Evolutionary conservation across 2,329 filamentous ascomycete species (phyloP), one percentile per base, ranked within the genome.

Genomic region (Didymella glomerata): DNA sequence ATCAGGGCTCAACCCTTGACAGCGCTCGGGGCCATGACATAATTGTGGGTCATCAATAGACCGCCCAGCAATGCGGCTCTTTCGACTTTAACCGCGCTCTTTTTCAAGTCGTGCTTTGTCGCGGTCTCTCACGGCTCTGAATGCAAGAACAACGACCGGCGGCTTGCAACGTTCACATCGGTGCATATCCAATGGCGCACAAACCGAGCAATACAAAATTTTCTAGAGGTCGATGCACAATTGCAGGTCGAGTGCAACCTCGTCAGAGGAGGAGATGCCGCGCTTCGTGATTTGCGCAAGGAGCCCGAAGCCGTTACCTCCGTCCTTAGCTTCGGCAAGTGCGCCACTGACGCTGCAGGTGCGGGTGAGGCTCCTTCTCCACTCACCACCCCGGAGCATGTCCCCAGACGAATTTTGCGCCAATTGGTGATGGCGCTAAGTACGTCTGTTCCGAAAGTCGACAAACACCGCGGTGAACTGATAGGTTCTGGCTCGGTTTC

Each of bases 341-440:
- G 48, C 54, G 54, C 54, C 54, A 52, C 54, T 57, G 48, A 57
- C 48, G 54, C 54, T 57, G 48, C 54, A 52, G 48, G 44, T 36
- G 36, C 48, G 48, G 54, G 28, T 57, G 54, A 57, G 42, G 48
- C 54, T 51, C 41, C 41, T 16, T 44, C 32, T 25, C 54, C 47
- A 56, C 32, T 34, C 41, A 52, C 48, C 48, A 22, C 54, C 36
- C 36, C 36, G 28, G 51, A 13, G 27, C 36, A 7, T 16, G 4
- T 27, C 54, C 54, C 54, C 54, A 47, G 54, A 34, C 30, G 36
- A 13, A 25, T 34, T 51, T 51, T 34, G 54, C 48, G 34, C 54
- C 54, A 57, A 51, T 57, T 36, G 18, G 18, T 46, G 54, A 41
- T 41, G 18, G 30, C 32, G 41, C 54, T 48, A 46, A 57, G 48